Evolutionary conservation across 768 basidiomycete genomes (phyloP), one percentile per base, ranked within the genome.

Genomic region (Candolleomyces efflorescens): DNA sequence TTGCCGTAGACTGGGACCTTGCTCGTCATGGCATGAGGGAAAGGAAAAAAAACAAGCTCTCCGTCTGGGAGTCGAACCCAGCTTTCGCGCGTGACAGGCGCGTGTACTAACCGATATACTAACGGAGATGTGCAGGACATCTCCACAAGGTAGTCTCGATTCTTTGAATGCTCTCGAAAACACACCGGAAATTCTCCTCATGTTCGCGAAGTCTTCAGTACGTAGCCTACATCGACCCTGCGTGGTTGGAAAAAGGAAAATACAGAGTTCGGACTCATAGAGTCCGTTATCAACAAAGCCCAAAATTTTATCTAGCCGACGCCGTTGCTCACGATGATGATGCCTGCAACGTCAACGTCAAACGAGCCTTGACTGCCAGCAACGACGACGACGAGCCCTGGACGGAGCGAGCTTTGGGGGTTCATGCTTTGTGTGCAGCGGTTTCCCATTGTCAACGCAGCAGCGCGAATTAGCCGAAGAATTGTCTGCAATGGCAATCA

Each of bases 1-100:
- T 91, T 92, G 59, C 90, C 90, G 67, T 89, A 75, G 23, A 81
- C 75, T 54, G 68, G 69, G 3, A 63, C 54, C 23, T 20, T 12
- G 32, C 7, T 37, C 12, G 22, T 44, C 41, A 38, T 18, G 41
- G 57, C 17, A 26, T 32, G 26, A 13, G 37, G 18, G 18, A 20
- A 39, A 43, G 5, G 17, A 6, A 26, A 46, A 26, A 47, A 32
- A 44, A 36, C 22, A 54, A 50, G 26, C 49, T 56, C 54, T 59
- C 58, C 51, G 54, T 59, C 57, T 51, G 54, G 53, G 60, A 56
- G 46, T 62, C 60, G 60, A 62, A 62, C 60, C 60, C 60, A 49
- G 57, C 54, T 56, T 59, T 61, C 49, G 60, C 58, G 60, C 54
- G 57, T 23, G 26, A 49, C 47, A 49, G 47, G 20, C 47, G 47